These are phyloP conservation scores for Euphorbia celastroides DNA, from an alignment of 441 rosid species.

Conservation along the genomic window DNA sequence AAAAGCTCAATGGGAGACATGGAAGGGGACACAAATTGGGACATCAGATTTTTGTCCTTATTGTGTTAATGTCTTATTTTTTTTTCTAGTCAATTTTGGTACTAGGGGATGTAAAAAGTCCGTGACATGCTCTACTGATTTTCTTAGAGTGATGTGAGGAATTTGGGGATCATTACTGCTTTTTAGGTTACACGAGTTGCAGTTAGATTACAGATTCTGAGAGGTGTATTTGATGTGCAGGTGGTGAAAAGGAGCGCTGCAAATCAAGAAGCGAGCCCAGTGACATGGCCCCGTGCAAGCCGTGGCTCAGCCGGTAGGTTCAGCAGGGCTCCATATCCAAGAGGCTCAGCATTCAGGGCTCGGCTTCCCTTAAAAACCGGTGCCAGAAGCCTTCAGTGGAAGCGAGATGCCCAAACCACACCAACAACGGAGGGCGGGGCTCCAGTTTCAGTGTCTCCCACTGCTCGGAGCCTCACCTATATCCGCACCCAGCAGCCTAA, in stretches of 20 bases:
- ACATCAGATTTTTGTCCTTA: no score
- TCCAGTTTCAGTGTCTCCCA: constrained; percentile 19
- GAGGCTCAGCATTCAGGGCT: constrained; percentile 62
- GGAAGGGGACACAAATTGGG: no score
- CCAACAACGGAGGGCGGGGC: constrained; percentile 35
- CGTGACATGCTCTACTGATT: no score
- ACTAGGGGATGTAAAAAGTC: no score
- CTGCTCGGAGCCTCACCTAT: constrained; percentile 69
- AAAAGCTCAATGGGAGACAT: no score
- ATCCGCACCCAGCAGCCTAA: constrained; percentile 70
- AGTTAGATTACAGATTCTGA: constrained; percentile 5
- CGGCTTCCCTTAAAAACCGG: constrained; percentile 57
- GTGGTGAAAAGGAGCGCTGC: constrained; percentile 62
- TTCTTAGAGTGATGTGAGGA: no score
- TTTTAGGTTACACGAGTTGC: background rate
- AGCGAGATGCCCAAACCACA: constrained; percentile 56
- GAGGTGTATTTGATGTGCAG: constrained; percentile 28
- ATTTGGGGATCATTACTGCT: no score
- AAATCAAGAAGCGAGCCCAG: constrained; percentile 48
- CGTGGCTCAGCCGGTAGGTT: constrained; percentile 56
- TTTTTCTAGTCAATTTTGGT: no score
- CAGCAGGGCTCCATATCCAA: constrained; percentile 49
- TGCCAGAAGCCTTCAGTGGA: constrained; percentile 94
- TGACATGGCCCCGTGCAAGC: constrained; percentile 53
- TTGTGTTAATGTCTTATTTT: no score